These are phyloP conservation scores for Trichoderma breve DNA, from an alignment of 2,329 filamentous ascomycete genomes.

Conservation along the genomic window DNA sequence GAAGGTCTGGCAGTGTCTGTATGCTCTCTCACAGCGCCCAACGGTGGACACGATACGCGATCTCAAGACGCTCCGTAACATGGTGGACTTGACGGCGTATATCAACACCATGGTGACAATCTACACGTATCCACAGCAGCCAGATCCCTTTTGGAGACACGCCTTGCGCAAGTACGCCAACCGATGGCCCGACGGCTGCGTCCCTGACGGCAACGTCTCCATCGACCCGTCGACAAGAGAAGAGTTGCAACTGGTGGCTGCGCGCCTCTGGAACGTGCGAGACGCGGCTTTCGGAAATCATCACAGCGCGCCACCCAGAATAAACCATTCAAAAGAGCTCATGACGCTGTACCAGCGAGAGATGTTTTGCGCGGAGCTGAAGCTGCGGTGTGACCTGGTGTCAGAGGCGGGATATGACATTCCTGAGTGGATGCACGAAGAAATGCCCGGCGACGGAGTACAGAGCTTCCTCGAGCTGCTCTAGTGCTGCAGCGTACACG, in stretches of 20 bases:
- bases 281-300: not conserved
- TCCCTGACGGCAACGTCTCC: not conserved
- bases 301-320: not conserved
- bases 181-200: conserved; percentile 2
- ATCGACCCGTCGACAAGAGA: not conserved
- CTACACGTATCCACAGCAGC: conserved; percentile 5
- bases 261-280: conserved; percentile 5
- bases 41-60: conserved; percentile 9
- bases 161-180: conserved; percentile 7
- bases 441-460: conserved; percentile 4
- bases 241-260: not conserved
- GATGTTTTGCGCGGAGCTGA: conserved; percentile 15
- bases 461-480: conserved; percentile 17
- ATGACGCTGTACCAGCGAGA: conserved; percentile 14
- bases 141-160: not conserved
- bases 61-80: conserved; percentile 1
- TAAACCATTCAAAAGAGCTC: not conserved
- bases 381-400: conserved; percentile 12
- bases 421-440: conserved; percentile 6
- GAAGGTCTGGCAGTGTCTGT: not conserved
- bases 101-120: not conserved
- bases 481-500: conserved; percentile 13
- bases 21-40: not conserved
- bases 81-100: not conserved
- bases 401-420: not conserved